Base-by-base conservation (phyloP, 1,284 basidiomycete genomes). In the Boletus semigastroideus region DNA sequence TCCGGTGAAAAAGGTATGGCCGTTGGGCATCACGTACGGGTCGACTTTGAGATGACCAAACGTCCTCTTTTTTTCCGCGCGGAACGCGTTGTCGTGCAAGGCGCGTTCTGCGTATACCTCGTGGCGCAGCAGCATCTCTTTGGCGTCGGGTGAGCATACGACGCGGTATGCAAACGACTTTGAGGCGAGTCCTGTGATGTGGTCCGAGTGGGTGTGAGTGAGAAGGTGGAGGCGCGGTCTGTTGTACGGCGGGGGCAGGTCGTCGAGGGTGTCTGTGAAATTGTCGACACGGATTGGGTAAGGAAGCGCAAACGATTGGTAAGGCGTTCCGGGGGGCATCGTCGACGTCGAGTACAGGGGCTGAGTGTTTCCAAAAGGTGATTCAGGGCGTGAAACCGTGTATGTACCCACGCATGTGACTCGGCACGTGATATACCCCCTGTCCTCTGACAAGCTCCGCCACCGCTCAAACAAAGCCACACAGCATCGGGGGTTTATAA, bases 161-260 rank as follows among this genome's bases (percentile, higher is more conserved):
- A 94, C 80, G 3, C 72, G 76, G 28, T 79, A 76, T 2, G 78
- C 80, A 58, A 92, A 91, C 0, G 83, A 86, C 55, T 83, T 82
- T 17, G 86, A 77, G 17, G 82, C 77, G 12, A 92, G 74, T 5
- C 90, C 90, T 40, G 69, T 72, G 49, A 88, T 75, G 64, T 94
- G 92, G 68, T 94, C 92, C 0, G 91, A 78, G 69, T 95, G 92
- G 1, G 90, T 88, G 64, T 94, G 92, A 0, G 87, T 84, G 49
- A 95, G 78, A 9, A 94, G 79, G 66, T 89, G 83, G 7, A 93
- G 74, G 6, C 77, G 76, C 0, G 88, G 84, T 10, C 73, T 62
- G 25, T 73, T 73, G 42, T 72, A 67, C 0, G 68, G 68, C 14
- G 58, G 37, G 12, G 68, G 52, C 58, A 62, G 42, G 60, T 70